Conservation (phyloP, 176 grass and related monocot genomes). For the Luzula sylvatica region DNA sequence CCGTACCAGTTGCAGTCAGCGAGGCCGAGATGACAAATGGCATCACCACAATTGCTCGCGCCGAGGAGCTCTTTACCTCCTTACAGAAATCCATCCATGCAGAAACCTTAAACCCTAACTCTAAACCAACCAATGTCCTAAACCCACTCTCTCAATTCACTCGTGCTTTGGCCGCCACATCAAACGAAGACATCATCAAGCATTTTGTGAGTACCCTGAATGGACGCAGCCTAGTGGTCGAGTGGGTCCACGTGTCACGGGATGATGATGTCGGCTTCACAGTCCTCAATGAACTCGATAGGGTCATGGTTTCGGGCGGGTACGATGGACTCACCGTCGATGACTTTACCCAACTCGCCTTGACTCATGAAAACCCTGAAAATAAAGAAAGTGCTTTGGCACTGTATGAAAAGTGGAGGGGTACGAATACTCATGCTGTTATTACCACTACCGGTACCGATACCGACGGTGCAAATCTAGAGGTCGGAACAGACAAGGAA, state of each 20-base stretch:
- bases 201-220: conserved; percentile 27
- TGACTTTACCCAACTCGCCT: conserved; percentile 22
- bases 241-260: conserved; percentile 17
- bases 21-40: conserved; percentile 15
- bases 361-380: conserved; percentile 10
- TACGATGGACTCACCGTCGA: conserved; percentile 1
- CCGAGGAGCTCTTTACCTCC: not conserved
- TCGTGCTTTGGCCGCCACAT: conserved; percentile 14
- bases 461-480: not conserved
- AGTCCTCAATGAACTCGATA: conserved; percentile 25
- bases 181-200: conserved; percentile 18
- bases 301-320: conserved; percentile 8
- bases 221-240: conserved; percentile 20
- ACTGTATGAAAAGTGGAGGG: conserved; percentile 28
- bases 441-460: not conserved
- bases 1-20: not conserved
- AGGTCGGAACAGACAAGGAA: not conserved
- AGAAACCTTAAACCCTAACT: not conserved
- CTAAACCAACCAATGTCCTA: conserved; percentile 13
- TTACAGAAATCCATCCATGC: not conserved
- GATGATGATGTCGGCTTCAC: conserved; percentile 2
- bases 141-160: conserved; percentile 27
- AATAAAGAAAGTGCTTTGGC: conserved; percentile 30
- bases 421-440: not conserved
- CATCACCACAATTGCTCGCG: conserved; percentile 12